A percentile compares a stretch with the other conserved stretches of the same genome.
Conservation (phyloP, 2,329 filamentous ascomycete species). For the Lojkania enalia region DNA sequence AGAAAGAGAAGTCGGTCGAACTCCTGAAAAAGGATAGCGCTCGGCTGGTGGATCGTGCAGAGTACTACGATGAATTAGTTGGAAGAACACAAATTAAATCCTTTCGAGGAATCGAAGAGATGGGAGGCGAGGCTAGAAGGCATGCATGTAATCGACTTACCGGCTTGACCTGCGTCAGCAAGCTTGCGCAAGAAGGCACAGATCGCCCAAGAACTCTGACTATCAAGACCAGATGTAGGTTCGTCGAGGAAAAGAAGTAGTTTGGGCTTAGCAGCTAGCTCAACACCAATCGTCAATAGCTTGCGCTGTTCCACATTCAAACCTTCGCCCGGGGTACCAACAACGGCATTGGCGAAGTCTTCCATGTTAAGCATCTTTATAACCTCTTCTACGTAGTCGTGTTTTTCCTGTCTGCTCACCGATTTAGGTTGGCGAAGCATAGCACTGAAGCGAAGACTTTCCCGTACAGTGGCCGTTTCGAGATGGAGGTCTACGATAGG, state of each 20-base stretch:
- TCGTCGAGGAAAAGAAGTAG: constrained; percentile 66
- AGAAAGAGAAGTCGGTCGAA: constrained; percentile 52
- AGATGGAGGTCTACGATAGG: constrained; percentile 46
- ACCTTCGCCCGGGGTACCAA: constrained; percentile 65
- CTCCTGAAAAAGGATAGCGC: constrained; percentile 49
- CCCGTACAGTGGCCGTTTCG: constrained; percentile 43
- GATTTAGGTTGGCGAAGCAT: constrained; percentile 54
- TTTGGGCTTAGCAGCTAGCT: constrained; percentile 69
- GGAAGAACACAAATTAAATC: too few species aligned
- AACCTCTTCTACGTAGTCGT: constrained; percentile 65
- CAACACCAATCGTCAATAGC: constrained; percentile 71
- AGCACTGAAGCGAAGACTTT: constrained; percentile 41
- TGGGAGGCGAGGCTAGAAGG: too few species aligned
- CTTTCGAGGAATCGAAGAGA: too few species aligned
- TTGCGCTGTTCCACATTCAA: constrained; percentile 72
- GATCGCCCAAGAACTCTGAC: constrained; percentile 63
- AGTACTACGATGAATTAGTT: too few species aligned
- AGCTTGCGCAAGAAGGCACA: constrained; percentile 65
- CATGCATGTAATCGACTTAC: not conserved
- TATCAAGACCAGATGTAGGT: constrained; percentile 65
- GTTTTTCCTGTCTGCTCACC: constrained; percentile 61
- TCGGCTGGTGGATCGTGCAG: constrained; percentile 54
- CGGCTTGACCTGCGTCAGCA: constrained; percentile 52
- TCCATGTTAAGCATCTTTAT: constrained; percentile 69
- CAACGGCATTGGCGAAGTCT: constrained; percentile 67